Percentiles rank a stretch among this genome's conserved stretches.
These are phyloP conservation scores for Aquilaria yunnanensis DNA, from an alignment of 345 rosid genomes.

Conservation along the genomic window DNA sequence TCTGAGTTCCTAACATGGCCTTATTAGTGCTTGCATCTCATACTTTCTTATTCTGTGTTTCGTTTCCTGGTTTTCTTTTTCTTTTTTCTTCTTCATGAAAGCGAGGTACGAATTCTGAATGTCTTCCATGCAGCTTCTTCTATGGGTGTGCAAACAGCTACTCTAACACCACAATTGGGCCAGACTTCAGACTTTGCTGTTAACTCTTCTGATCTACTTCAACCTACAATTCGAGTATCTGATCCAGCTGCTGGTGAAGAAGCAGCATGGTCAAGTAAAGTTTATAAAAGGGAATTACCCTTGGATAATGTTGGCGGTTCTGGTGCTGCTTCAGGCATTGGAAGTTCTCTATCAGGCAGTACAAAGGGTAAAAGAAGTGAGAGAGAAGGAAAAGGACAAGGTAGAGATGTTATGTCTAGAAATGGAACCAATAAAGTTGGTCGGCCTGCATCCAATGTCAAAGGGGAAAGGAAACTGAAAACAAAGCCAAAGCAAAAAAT, in stretches of 20 bases:
- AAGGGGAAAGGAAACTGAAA: conserved; percentile 88
- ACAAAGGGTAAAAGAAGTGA: conserved; percentile 95
- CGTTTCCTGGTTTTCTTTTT: no score
- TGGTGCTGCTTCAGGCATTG: conserved; percentile 36
- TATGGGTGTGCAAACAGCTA: conserved; percentile 48
- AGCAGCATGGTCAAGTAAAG: conserved; percentile 69
- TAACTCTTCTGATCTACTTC: conserved; percentile 43
- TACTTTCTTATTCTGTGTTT: no score
- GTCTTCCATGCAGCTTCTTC: conserved; percentile 41
- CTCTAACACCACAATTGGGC: conserved; percentile 33
- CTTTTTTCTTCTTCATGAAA: no score
- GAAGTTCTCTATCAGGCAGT: conserved; percentile 62
- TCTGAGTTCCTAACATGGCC: no score
- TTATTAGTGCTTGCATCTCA: no score
- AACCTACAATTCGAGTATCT: conserved; percentile 33
- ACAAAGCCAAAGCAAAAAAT: conserved; percentile 89
- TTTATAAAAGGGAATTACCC: conserved; percentile 56
- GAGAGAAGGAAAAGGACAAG: conserved; percentile 87
- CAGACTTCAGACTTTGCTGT: conserved; percentile 42
- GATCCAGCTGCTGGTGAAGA: conserved; percentile 54
- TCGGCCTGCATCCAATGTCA: conserved; percentile 64
- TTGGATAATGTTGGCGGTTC: conserved; percentile 77
- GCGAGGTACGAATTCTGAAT: no score
- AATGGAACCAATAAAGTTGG: conserved; percentile 69
- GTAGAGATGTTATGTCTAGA: conserved; percentile 57